Evolutionary conservation across 2,329 filamentous ascomycete genomes (phyloP).

Genomic region (Acrocalymma vagum): DNA sequence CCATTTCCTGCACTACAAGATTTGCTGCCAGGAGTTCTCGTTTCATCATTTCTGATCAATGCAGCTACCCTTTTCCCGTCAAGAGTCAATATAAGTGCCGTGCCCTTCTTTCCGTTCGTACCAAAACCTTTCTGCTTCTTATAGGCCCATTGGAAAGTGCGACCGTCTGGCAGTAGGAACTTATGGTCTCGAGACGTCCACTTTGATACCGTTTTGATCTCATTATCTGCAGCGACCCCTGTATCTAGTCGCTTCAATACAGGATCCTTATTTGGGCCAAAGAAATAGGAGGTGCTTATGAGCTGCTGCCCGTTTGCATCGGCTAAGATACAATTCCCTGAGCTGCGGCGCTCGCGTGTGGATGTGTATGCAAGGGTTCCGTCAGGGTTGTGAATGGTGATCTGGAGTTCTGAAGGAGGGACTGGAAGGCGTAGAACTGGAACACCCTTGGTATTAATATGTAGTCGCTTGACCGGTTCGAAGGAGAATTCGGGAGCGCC

Average conservation of each 20-base stretch:
- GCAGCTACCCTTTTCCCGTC: conserved; percentile 45
- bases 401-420: conserved; percentile 48
- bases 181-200: conserved; percentile 57
- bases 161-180: conserved; percentile 59
- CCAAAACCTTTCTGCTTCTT: conserved; percentile 25
- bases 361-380: conserved; percentile 61
- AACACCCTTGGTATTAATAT: conserved; percentile 60
- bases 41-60: conserved; percentile 49
- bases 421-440: conserved; percentile 53
- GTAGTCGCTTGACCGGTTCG: conserved; percentile 55
- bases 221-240: conserved; percentile 20
- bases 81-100: conserved; percentile 23
- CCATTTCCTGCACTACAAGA: conserved; percentile 51
- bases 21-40: conserved; percentile 50
- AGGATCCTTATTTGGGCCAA: conserved; percentile 63
- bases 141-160: conserved; percentile 65
- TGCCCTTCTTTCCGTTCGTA: conserved; percentile 21
- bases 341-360: conserved; percentile 56
- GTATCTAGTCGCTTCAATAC: conserved; percentile 51
- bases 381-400: conserved; percentile 41
- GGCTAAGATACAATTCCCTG: conserved; percentile 59
- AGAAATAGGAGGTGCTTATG: conserved; percentile 65
- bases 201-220: conserved; percentile 48
- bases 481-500: conserved; percentile 39
- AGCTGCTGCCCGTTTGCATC: conserved; percentile 51